Evolutionary conservation across 169 alveolate species (phyloP).

Genomic region (Cryptosporidium tyzzeri): DNA sequence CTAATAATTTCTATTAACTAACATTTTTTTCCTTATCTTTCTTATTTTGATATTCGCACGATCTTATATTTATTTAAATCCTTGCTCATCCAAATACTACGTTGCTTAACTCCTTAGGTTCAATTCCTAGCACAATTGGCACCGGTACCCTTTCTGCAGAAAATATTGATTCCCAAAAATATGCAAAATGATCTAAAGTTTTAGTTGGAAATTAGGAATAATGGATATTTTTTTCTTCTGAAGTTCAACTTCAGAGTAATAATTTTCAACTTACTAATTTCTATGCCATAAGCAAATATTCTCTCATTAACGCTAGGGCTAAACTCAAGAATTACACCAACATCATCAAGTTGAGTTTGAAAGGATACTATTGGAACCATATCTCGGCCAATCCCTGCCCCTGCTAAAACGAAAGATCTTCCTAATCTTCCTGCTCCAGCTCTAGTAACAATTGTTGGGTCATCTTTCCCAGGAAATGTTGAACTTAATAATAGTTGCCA

Average conservation of each 20-base stretch:
- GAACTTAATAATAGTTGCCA: constrained; percentile 65
- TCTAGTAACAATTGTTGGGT: constrained; percentile 42
- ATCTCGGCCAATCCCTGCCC: constrained; percentile 66
- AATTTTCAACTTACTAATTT: constrained; percentile 53
- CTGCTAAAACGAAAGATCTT: constrained; percentile 73
- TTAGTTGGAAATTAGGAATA: background rate
- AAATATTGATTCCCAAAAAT: constrained; percentile 73
- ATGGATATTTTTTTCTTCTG: background rate
- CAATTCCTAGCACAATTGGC: constrained; percentile 56
- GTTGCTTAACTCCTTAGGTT: constrained; percentile 60
- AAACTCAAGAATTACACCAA: constrained; percentile 59
- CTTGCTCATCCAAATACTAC: constrained; percentile 38
- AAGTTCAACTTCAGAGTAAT: background rate
- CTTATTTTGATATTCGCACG: background rate
- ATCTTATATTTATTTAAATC: background rate
- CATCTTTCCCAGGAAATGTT: constrained; percentile 30
- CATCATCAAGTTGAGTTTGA: constrained; percentile 73
- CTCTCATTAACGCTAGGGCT: constrained; percentile 59
- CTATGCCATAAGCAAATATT: constrained; percentile 71
- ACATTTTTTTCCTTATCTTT: background rate
- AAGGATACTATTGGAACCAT: constrained; percentile 71
- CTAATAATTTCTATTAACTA: background rate
- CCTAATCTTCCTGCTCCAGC: constrained; percentile 76
- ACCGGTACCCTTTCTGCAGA: constrained; percentile 61
- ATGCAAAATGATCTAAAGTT: constrained; percentile 66